These are phyloP conservation scores for Aspergillus persii DNA, from an alignment of 2,329 filamentous ascomycete genomes.

Conservation along the genomic window DNA sequence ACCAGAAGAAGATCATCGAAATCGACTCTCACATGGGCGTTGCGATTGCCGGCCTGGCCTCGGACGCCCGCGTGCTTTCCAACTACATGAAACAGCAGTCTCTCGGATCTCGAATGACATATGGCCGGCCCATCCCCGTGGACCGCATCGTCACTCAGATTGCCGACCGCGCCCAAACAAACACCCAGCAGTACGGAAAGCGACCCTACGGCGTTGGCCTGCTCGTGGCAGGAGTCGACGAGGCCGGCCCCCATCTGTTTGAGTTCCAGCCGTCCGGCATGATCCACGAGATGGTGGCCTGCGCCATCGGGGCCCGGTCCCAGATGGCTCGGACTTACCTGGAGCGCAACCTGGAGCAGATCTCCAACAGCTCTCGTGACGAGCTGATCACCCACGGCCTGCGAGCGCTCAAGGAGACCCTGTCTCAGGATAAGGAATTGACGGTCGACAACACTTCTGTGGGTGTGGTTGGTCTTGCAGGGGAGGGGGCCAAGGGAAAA, in stretches of 20 bases:
- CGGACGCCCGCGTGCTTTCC: conserved; percentile 96
- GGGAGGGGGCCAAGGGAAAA: conserved; percentile 51
- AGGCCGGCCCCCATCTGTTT: conserved; percentile 90
- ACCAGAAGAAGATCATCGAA: conserved; percentile 98
- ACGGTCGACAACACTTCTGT: conserved; percentile 96
- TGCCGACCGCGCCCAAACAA: conserved; percentile 92
- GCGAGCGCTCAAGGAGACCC: conserved; percentile 86
- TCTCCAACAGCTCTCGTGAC: conserved; percentile 72
- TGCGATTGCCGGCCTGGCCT: conserved; percentile 93
- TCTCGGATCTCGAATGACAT: conserved; percentile 90
- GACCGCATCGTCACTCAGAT: conserved; percentile 88
- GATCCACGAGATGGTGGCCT: conserved; percentile 95
- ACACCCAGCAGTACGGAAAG: conserved; percentile 96
- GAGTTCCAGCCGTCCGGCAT: conserved; percentile 97
- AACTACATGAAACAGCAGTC: conserved; percentile 99
- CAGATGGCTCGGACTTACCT: conserved; percentile 98
- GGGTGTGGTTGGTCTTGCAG: conserved; percentile 70
- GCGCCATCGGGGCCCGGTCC: conserved; percentile 90
- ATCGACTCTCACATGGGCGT: conserved; percentile 95
- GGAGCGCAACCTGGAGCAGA: conserved; percentile 84
- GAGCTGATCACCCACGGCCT: conserved; percentile 89
- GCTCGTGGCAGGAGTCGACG: conserved; percentile 89
- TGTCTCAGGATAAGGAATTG: conserved; percentile 95
- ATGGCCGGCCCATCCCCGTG: conserved; percentile 88
- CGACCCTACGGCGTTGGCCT: conserved; percentile 94